phyloP scores from a whole-genome alignment of 2,329 filamentous ascomycete species.

The Trichoderma sp. region DNA sequence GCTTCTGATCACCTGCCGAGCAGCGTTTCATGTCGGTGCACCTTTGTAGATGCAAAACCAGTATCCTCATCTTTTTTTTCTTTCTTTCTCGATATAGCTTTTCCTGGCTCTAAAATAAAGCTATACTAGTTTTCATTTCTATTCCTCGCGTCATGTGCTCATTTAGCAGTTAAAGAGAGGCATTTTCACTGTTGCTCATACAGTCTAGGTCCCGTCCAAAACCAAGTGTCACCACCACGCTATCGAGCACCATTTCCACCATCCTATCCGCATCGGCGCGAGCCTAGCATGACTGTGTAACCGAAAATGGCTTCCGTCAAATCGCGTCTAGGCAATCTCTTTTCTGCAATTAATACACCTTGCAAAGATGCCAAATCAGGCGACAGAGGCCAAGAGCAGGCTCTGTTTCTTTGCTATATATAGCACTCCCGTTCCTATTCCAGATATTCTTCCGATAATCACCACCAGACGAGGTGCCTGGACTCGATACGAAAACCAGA shows the following conservation, averaged over 20 bases:
- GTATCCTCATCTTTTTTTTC: background rate
- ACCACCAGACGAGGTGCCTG: background rate
- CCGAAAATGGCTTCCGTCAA: background rate
- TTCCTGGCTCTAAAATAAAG: background rate
- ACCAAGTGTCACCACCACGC: background rate
- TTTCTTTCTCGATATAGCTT: background rate
- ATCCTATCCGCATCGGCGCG: conserved; percentile 19
- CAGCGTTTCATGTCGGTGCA: conserved; percentile 4
- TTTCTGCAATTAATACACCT: background rate
- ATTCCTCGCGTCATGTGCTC: background rate
- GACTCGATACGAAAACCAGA: background rate
- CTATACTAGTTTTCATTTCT: background rate
- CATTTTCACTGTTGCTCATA: background rate
- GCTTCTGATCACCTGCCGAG: background rate
- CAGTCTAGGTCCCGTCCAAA: background rate
- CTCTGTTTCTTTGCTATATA: background rate
- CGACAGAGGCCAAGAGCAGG: background rate
- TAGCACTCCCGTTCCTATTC: background rate
- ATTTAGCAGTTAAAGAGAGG: background rate
- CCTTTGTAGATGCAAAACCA: background rate
- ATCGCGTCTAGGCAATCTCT: background rate
- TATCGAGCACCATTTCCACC: background rate
- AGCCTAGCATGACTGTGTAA: conserved; percentile 18
- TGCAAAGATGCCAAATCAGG: background rate
- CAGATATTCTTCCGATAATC: background rate